Evolutionary conservation across 1,284 basidiomycete genomes (phyloP), one percentile per base, ranked within the genome.

Genomic region (Fistulina hepatica): DNA sequence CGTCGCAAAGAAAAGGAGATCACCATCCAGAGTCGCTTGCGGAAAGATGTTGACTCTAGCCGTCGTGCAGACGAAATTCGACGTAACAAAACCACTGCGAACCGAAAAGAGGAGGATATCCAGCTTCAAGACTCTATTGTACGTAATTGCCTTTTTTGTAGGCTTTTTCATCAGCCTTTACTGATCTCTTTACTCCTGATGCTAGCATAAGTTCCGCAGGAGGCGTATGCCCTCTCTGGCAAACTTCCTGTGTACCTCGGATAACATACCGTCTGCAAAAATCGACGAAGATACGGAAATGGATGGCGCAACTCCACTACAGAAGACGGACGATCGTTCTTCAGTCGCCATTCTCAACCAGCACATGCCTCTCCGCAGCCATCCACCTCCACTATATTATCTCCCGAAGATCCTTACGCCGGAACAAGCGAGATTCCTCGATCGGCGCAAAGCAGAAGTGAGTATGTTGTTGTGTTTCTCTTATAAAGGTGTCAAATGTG

Each of bases 11-110:
- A 80, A 53, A 80, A 81, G 54, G 81, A 86, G 53, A 75, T 81
- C 55, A 75, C 79, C 63, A 66, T 85, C 63, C 81, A 84, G 64
- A 68, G 67, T 63, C 85, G 82, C 62, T 67, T 86, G 46, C 67
- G 71, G 55, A 81, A 76, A 68, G 81, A 86, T 58, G 81, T 78
- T 69, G 81, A 83, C 58, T 66, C 75, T 64, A 80, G 84, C 62
- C 74, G 82, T 56, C 68, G 76, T 55, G 75, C 77, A 48, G 82
- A 84, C 65, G 82, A 85, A 59, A 77, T 76, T 42, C 83, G 83
- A 63, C 81, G 80, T 56, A 80, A 83, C 60, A 81, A 82, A 59
- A 73, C 72, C 28, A 48, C 51, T 25, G 80, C 82, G 33, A 82
- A 74, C 56, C 64, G 81, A 44, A 82, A 75, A 55, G 82, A 85